These are phyloP conservation scores for Microdochium paspali DNA, from an alignment of 2,329 filamentous ascomycete genomes.

Conservation along the genomic window DNA sequence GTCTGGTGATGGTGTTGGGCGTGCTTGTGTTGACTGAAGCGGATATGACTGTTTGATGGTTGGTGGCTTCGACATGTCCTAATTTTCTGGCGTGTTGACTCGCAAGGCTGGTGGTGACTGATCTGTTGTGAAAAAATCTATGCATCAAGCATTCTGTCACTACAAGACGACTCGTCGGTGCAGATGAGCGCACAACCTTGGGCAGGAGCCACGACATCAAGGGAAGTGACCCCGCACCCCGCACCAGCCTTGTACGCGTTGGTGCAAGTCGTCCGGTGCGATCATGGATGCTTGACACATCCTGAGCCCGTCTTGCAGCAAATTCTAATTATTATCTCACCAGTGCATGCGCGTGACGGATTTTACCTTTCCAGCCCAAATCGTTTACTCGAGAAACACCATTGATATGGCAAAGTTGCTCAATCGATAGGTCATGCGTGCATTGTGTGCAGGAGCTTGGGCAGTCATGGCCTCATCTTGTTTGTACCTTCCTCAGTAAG, in stretches of 20 bases:
- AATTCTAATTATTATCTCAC: background rate
- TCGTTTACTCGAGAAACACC: background rate
- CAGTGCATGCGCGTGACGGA: background rate
- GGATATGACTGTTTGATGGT: too few species aligned
- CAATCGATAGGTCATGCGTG: background rate
- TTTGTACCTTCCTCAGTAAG: too few species aligned
- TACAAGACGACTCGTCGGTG: background rate
- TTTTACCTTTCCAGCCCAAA: background rate
- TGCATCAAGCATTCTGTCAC: background rate
- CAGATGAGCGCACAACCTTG: background rate
- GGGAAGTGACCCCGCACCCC: background rate
- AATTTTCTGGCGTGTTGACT: too few species aligned
- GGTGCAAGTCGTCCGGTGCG: background rate
- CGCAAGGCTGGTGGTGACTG: too few species aligned
- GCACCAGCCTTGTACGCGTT: background rate
- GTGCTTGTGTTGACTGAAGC: too few species aligned
- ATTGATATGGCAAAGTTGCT: background rate
- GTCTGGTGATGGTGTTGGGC: too few species aligned
- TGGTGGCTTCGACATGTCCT: too few species aligned
- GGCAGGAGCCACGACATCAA: background rate
- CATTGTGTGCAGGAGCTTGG: background rate
- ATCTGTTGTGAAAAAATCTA: too few species aligned
- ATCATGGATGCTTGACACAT: background rate
- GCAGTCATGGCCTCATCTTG: too few species aligned
- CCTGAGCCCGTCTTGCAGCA: background rate